These are phyloP conservation scores for Nectriaceae sp. DNA, from an alignment of 2,329 filamentous ascomycete species.

Conservation along the genomic window DNA sequence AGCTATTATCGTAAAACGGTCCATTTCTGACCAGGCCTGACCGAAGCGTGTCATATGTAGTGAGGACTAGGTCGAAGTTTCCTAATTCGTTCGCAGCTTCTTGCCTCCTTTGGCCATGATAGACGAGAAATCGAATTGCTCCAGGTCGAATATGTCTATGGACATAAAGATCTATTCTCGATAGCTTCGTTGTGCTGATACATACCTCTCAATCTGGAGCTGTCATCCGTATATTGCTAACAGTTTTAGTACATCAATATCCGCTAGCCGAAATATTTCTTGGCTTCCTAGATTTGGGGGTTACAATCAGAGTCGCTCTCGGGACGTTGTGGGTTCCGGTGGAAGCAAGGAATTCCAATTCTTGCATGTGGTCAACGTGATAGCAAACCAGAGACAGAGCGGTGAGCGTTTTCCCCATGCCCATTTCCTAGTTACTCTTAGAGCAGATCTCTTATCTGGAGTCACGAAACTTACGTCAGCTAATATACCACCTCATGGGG, in stretches of 20 bases:
- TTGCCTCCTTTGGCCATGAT: slow-evolving; percentile 4
- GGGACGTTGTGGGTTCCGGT: slow-evolving; percentile 17
- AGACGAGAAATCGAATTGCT: neutral
- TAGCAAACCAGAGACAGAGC: slow-evolving; percentile 30
- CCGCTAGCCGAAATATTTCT: rapidly evolving
- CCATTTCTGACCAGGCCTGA: slow-evolving; percentile 21
- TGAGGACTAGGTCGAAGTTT: slow-evolving; percentile 19
- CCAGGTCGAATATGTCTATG: neutral
- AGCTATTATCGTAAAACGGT: slow-evolving; percentile 13
- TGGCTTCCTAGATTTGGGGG: slow-evolving; percentile 15
- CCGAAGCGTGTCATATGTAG: slow-evolving; percentile 39
- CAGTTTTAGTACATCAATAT: neutral
- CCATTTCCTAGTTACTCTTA: slow-evolving; percentile 43
- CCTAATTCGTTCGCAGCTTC: neutral
- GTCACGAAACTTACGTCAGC: no score
- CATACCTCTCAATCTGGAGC: slow-evolving; percentile 4
- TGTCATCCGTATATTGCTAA: slow-evolving; percentile 35
- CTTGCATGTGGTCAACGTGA: slow-evolving; percentile 21
- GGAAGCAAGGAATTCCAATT: neutral
- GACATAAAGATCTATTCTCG: neutral
- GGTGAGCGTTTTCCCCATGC: slow-evolving; percentile 36
- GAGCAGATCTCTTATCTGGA: no score
- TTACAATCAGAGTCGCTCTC: slow-evolving; percentile 17
- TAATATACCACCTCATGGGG: no score
- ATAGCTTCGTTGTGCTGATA: neutral